Conservation (phyloP, 306 rosid genomes). For the Acacia crassicarpa region DNA sequence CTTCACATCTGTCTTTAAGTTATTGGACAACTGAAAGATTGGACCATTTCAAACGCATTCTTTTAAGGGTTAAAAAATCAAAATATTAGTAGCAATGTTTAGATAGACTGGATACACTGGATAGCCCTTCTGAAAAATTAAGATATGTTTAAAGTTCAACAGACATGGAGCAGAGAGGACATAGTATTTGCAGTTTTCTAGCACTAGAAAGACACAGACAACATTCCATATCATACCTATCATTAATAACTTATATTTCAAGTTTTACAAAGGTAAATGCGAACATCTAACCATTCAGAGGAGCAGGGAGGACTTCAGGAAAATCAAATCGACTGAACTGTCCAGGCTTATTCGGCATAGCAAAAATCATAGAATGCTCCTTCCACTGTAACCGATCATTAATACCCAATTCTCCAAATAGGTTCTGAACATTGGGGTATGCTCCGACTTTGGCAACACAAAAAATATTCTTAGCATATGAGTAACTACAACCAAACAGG, state of each 20-base stretch:
- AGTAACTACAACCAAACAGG: conserved; percentile 14
- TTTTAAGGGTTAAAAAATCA: background rate
- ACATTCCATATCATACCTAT: background rate
- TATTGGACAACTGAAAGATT: conserved; percentile 11
- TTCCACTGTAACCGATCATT: conserved; percentile 97
- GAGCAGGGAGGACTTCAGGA: conserved; percentile 78
- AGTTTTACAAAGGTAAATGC: conserved; percentile 14
- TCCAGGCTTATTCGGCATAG: conserved; percentile 96
- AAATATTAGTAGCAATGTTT: background rate
- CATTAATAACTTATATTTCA: background rate
- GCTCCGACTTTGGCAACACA: conserved; percentile 75
- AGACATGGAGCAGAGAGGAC: background rate
- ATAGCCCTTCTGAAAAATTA: background rate
- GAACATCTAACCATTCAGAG: conserved; percentile 75
- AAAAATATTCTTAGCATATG: conserved; percentile 23
- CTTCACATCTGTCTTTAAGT: conserved; percentile 4
- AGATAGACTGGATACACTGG: background rate
- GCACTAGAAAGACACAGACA: background rate
- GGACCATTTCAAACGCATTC: background rate
- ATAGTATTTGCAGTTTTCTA: background rate
- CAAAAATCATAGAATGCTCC: conserved; percentile 98
- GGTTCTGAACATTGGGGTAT: conserved; percentile 89
- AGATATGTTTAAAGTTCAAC: background rate
- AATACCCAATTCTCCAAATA: conserved; percentile 95
- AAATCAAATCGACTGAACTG: conserved; percentile 97